Base-by-base conservation (phyloP, 2,329 filamentous ascomycete genomes). In the Aspergillus quadricinctus region DNA sequence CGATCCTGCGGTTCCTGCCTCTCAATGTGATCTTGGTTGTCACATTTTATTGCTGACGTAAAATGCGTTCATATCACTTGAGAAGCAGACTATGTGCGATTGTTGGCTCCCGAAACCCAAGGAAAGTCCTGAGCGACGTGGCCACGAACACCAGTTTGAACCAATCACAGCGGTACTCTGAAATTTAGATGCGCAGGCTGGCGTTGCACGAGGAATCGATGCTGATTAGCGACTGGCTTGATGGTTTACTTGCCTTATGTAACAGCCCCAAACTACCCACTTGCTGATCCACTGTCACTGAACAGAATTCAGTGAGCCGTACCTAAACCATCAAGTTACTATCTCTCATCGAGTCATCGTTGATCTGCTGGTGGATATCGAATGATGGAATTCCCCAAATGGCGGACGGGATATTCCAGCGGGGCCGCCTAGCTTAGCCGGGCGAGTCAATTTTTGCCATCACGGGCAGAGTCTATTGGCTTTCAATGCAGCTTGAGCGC, bases 341-440 rank as follows among this genome's bases (percentile, higher is more conserved):
- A 52, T 53, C 55, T 48, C 19, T 52, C 9, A 7, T 27, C 43
- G 53, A n/a, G n/a, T n/a, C n/a, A n/a, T n/a, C n/a, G 54, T 55
- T 29, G 29, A 35, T 41, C 40, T 46, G 50, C 46, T 51, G 23
- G 50, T 37, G 31, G 14, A 37, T n/a, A 17, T 55, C 57, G 51
- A 37, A 54, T 45, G 35, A 55, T 28, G 48, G 50, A 46, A 53
- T 53, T 45, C 56, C 59, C 61, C 59, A 63, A 63, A 58, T 61
- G 61, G 62, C 57, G 59, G 61, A 60, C 61, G 62, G 62, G 62
- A 64, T 58, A 57, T n/a, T 57, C 49, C 59, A 56, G 62, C 58
- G 62, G 62, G 61, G 58, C 62, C 59, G 61, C 57, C 58, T 61
- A 62, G 60, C 43, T 55, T 58, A 64, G 57, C 56, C 62, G 58